Base-by-base conservation (phyloP, 2,329 filamentous ascomycete species). In the Chrysoporthe puriensis region DNA sequence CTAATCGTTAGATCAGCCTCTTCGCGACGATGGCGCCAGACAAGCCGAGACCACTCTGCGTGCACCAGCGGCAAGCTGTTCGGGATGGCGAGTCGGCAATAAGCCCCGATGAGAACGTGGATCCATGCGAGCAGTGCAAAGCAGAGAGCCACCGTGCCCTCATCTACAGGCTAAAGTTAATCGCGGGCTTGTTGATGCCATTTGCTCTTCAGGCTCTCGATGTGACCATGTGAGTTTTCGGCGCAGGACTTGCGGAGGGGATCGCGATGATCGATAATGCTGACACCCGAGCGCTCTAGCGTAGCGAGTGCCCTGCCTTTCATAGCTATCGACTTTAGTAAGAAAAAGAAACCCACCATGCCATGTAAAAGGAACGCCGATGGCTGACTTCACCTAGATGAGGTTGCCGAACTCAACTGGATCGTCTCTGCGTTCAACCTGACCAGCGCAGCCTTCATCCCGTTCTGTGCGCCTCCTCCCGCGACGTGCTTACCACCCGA, bases 381-480 rank as follows among this genome's bases (percentile, higher is more conserved):
- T 70, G 69, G 40, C 46, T 63, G 59, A 61, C 43, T 43, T 34
- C 14, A 2, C 40, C 8, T 64, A 84, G 83, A 82, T 69, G 75
- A 87, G 74, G 74, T 87, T 4, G 81, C 84, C 32, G 84, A 89
- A 71, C 80, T 90, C 4, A 91, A 90, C 73, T 91, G 88, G 88
- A 90, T 92, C 73, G 85, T 91, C n/a, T 89, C 89, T 0, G 82
- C 88, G 4, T 92, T 91, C 77, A 91, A 88, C 64, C 79, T 92
- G 14, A 89, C 88, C 0, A 86, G 87, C 0, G 88, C 89, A 1
- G 85, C 88, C 0, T 91, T 91, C 71, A 88, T 91, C 9, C 89
- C 89, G 2, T 84, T 86, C 64, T 91, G 88, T 61, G 48, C 59
- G 59, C 26, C 43, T 61, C 14, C 8, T 43, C 21, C 26, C 7